phyloP scores from a whole-genome alignment of 2,329 filamentous ascomycete species.

The Cordyceps javanica region DNA sequence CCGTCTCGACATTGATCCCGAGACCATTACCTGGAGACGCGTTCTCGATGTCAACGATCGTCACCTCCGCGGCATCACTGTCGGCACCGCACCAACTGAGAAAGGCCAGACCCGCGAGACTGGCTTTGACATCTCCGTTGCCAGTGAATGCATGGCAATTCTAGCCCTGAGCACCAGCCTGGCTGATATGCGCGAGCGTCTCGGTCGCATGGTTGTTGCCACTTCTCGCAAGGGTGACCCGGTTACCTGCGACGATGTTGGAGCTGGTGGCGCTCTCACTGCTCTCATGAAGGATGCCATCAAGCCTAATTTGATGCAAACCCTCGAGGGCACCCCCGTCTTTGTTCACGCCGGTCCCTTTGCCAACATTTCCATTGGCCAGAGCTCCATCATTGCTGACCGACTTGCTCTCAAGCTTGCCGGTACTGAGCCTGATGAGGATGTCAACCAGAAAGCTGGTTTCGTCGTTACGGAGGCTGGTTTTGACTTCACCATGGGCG shows the following conservation, averaged over 20 bases:
- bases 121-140: conserved; percentile 95
- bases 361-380: conserved; percentile 96
- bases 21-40: conserved; percentile 94
- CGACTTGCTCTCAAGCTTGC: conserved; percentile 93
- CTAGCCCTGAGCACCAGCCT: conserved; percentile 86
- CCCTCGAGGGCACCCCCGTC: conserved; percentile 90
- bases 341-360: conserved; percentile 98
- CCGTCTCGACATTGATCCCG: conserved; percentile 91
- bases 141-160: conserved; percentile 97
- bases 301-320: conserved; percentile 99
- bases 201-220: conserved; percentile 93
- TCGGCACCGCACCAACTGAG: conserved; percentile 84
- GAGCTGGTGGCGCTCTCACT: conserved; percentile 83
- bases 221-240: conserved; percentile 80
- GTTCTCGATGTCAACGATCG: conserved; percentile 97
- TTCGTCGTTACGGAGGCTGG: conserved; percentile 96
- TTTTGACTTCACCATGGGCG: conserved; percentile 99
- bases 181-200: conserved; percentile 81
- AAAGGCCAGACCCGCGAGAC: conserved; percentile 84
- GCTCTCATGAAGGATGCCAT: conserved; percentile 97
- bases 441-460: conserved; percentile 73
- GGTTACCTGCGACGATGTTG: conserved; percentile 93
- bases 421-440: conserved; percentile 87
- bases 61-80: conserved; percentile 80
- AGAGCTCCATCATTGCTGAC: conserved; percentile 90